A percentile compares a stretch with the other conserved stretches of the same genome.
Conservation (phyloP, 129 eudicot genomes). For the Kitagawia praeruptora region DNA sequence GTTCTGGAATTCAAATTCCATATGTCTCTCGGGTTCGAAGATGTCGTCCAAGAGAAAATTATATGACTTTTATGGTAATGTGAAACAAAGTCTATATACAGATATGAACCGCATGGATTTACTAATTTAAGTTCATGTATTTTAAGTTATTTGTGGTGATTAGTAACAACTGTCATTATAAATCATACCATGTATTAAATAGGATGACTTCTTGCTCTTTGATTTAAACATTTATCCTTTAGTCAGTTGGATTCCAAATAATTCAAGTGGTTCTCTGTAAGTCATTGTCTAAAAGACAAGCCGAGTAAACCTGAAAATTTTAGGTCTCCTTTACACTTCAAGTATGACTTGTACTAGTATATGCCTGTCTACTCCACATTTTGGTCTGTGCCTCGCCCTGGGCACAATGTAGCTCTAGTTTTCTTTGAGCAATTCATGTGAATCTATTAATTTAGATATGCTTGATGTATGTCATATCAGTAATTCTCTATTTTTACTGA, state of each 20-base stretch:
- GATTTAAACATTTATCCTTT: neutral
- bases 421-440: neutral
- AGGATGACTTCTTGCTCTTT: neutral
- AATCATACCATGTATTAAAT: neutral
- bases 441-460: neutral
- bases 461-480: neutral
- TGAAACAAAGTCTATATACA: neutral
- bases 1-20: conserved; percentile 84
- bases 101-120: neutral
- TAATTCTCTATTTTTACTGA: neutral
- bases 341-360: neutral
- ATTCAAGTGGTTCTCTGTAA: neutral
- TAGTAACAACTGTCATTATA: neutral
- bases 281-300: neutral
- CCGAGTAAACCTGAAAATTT: neutral
- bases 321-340: neutral
- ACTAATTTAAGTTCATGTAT: neutral
- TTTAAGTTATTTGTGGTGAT: neutral
- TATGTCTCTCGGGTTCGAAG: conserved; percentile 83
- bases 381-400: neutral
- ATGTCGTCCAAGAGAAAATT: conserved; percentile 85
- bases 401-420: neutral
- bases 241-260: neutral
- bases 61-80: conserved; percentile 68
- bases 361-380: neutral